Evolutionary conservation across 306 rosid species (phyloP).

Genomic region (Rosa multiflora): DNA sequence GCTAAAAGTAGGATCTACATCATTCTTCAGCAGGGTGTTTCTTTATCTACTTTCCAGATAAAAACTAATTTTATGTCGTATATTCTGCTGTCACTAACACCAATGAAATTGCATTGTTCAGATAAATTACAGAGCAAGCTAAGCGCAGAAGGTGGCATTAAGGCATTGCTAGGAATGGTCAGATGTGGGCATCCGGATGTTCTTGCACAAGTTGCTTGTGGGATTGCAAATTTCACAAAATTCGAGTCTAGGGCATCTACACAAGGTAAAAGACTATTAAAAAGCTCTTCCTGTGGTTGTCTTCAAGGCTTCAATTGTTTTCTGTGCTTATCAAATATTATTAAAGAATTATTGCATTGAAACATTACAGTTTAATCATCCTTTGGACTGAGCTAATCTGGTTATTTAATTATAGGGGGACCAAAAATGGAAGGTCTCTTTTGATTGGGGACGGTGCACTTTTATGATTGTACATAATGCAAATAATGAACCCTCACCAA

Average conservation of each 20-base stretch:
- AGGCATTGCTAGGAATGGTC: conserved; percentile 94
- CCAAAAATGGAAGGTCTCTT: conserved; percentile 77
- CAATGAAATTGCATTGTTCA: conserved; percentile 29
- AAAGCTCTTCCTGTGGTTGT: background rate
- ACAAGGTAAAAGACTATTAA: conserved; percentile 56
- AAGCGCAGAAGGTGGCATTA: conserved; percentile 83
- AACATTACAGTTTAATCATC: background rate
- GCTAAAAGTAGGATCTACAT: background rate
- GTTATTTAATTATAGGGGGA: conserved; percentile 39
- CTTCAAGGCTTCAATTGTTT: too few relatives aligned
- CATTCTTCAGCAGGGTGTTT: background rate
- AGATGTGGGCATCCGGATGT: conserved; percentile 96
- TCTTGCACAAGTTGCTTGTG: conserved; percentile 98
- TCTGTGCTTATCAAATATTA: background rate
- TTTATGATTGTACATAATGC: conserved; percentile 95
- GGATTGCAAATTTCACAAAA: conserved; percentile 91
- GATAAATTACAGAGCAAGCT: conserved; percentile 84
- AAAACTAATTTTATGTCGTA: background rate
- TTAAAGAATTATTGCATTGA: background rate
- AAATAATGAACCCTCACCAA: conserved; percentile 61
- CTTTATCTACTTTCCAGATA: background rate
- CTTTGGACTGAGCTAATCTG: background rate
- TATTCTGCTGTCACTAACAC: conserved; percentile 25
- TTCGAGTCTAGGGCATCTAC: conserved; percentile 93
- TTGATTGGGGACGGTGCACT: conserved; percentile 95